Conservation (phyloP, 2,329 filamentous ascomycete genomes). For the Penicillium sp. region DNA sequence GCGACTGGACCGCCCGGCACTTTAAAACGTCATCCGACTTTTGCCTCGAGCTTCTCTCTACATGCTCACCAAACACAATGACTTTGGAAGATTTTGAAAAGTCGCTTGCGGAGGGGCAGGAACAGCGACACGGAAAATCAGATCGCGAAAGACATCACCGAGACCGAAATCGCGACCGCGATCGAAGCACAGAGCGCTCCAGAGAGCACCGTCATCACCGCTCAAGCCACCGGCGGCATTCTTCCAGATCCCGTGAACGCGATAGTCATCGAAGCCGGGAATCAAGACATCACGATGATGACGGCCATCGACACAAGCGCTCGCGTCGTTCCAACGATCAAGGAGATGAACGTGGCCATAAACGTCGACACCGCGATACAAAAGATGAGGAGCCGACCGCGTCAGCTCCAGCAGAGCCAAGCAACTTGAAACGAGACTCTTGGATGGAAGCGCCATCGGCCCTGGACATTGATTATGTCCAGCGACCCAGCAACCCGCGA, state of each 20-base stretch:
- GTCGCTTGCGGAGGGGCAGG: conserved; percentile 63
- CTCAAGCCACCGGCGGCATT: conserved; percentile 43
- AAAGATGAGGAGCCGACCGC: conserved; percentile 44
- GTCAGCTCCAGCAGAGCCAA: conserved; percentile 33
- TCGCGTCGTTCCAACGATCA: conserved; percentile 59
- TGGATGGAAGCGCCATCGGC: conserved; percentile 94
- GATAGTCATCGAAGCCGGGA: conserved; percentile 36
- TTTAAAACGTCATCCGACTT: conserved; percentile 35
- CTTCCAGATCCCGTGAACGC: conserved; percentile 39
- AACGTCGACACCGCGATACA: conserved; percentile 47
- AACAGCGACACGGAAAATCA: conserved; percentile 39
- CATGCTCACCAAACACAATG: conserved; percentile 44
- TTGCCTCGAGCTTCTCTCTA: conserved; percentile 23
- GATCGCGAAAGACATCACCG: conserved; percentile 39
- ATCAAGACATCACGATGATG: conserved; percentile 51
- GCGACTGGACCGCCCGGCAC: conserved; percentile 32
- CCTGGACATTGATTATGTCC: conserved; percentile 76
- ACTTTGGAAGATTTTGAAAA: conserved; percentile 75
- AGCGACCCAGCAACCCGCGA: conserved; percentile 61
- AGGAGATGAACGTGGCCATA: conserved; percentile 50
- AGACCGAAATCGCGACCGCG: conserved; percentile 32
- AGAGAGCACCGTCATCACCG: conserved; percentile 33
- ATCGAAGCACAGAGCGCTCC: conserved; percentile 45
- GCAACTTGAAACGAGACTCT: conserved; percentile 68
- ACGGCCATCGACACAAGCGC: conserved; percentile 65